Evolutionary conservation across 176 grass and related monocot species (phyloP).

Genomic region (Musa troglodytarum): DNA sequence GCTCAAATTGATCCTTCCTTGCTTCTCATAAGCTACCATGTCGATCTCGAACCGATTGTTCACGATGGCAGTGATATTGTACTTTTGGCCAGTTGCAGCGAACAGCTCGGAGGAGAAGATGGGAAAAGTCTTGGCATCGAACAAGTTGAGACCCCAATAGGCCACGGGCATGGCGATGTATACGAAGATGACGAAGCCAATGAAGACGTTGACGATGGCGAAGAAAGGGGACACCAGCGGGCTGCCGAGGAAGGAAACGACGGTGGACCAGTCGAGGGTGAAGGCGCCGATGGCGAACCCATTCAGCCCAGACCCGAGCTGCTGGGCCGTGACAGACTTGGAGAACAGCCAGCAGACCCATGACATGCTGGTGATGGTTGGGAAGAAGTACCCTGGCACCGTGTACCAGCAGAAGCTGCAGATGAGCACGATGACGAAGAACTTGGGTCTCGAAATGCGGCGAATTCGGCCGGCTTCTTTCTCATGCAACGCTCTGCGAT

Average conservation of each 20-base stretch:
- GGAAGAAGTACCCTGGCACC: conserved; percentile 62
- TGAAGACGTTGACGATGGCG: conserved; percentile 55
- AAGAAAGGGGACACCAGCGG: conserved; percentile 77
- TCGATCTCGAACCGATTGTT: conserved; percentile 51
- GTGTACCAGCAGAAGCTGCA: conserved; percentile 68
- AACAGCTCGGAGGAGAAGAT: conserved; percentile 70
- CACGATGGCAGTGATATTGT: conserved; percentile 47
- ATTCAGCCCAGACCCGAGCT: conserved; percentile 57
- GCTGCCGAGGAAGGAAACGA: conserved; percentile 64
- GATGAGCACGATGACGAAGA: conserved; percentile 62
- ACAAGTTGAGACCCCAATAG: conserved; percentile 59
- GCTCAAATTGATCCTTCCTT: conserved; percentile 58
- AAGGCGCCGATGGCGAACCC: conserved; percentile 64
- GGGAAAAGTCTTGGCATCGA: conserved; percentile 62
- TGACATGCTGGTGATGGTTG: conserved; percentile 49
- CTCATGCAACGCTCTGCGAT: conserved; percentile 74
- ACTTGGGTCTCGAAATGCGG: conserved; percentile 57
- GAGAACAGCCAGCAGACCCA: conserved; percentile 86
- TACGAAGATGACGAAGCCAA: conserved; percentile 38
- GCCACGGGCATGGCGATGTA: conserved; percentile 41
- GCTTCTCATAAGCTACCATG: conserved; percentile 19
- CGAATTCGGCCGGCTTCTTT: conserved; percentile 36
- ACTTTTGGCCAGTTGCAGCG: conserved; percentile 37
- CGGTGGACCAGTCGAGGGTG: conserved; percentile 64
- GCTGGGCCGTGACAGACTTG: conserved; percentile 64